Conservation (phyloP, 2,329 filamentous ascomycete species). For the Colletotrichum magnum region DNA sequence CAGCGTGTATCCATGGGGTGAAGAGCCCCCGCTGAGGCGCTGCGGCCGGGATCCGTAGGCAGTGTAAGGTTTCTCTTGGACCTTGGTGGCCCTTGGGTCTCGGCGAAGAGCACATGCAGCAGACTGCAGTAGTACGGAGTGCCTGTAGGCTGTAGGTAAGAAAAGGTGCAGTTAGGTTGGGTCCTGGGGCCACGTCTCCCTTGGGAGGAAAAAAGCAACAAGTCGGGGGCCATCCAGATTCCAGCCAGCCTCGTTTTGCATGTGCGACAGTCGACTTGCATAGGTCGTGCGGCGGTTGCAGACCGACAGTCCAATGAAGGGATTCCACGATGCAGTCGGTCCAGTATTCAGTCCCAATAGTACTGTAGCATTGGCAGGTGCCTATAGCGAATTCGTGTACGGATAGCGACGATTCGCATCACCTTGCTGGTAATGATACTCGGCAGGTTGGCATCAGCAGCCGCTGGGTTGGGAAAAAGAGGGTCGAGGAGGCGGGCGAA, state of each 20-base stretch:
- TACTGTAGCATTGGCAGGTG: too few relatives aligned
- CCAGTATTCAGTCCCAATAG: constrained; percentile 26
- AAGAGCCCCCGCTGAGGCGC: constrained; percentile 24
- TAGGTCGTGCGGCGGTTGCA: constrained; percentile 36
- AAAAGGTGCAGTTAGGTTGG: background rate
- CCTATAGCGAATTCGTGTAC: background rate
- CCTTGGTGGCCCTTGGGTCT: background rate
- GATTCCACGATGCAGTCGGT: constrained; percentile 49
- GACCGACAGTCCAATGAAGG: constrained; percentile 43
- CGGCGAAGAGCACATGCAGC: too few relatives aligned
- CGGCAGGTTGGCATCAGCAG: constrained; percentile 21
- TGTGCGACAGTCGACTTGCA: constrained; percentile 38
- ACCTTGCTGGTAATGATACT: constrained; percentile 23
- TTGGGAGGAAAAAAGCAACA: constrained; percentile 10
- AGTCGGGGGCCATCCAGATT: constrained; percentile 15
- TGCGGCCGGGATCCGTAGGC: constrained; percentile 34
- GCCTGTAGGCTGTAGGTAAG: too few relatives aligned
- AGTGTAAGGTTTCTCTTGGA: constrained; percentile 17
- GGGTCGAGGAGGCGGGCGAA: constrained; percentile 20
- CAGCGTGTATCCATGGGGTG: constrained; percentile 18
- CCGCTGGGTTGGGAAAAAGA: constrained; percentile 19
- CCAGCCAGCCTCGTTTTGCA: constrained; percentile 39
- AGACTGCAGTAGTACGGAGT: too few relatives aligned
- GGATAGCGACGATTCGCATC: background rate
- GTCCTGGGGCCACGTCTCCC: constrained; percentile 43